Conservation (phyloP, 306 rosid genomes). For the cucumber (Cucumis sativus) region Cucumber_9930_V3 NC_026659.2:28375001-28375500, state of each 20-base stretch:
- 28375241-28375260: slow-evolving; percentile 11
- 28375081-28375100: slow-evolving; percentile 59
- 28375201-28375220: slow-evolving; percentile 65
- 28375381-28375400: slow-evolving; percentile 79
- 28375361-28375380: slow-evolving; percentile 63
- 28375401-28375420: slow-evolving; percentile 41
- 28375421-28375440: slow-evolving; percentile 46
- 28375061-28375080: slow-evolving; percentile 84
- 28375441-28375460: slow-evolving; percentile 55
- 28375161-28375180: not conserved
- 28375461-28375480: slow-evolving; percentile 40
- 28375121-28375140: slow-evolving; percentile 34
- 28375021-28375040: too few relatives aligned
- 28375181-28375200: not conserved
- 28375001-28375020: too few relatives aligned
- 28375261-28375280: slow-evolving; percentile 60
- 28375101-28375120: slow-evolving; percentile 85
- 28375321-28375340: slow-evolving; percentile 58
- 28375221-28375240: slow-evolving; percentile 27
- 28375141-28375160: not conserved
- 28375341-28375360: slow-evolving; percentile 53
- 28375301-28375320: slow-evolving; percentile 61
- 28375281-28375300: slow-evolving; percentile 76
- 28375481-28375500: not conserved
- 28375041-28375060: slow-evolving; percentile 41